Evolutionary conservation across 1,284 basidiomycete genomes (phyloP), one percentile per base, ranked within the genome.

Genomic region (Stygiomarasmius scandens): DNA sequence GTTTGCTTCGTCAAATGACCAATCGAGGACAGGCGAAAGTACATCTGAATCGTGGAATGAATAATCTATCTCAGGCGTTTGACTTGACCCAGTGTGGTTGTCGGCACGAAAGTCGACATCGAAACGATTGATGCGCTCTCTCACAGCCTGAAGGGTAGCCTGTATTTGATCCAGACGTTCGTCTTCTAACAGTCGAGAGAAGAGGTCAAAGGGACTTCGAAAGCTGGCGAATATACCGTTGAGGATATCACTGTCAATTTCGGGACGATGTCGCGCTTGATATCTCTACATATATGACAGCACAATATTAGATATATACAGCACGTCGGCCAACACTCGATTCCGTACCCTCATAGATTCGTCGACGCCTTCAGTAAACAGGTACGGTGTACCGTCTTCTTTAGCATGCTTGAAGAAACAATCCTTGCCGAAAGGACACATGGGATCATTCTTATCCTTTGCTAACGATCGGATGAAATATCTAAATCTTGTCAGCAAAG

Each of bases 321-420:
- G 16, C 29, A 32, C 6, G 24, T 24, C 20, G 2, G 68, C 74
- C 16, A 23, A 27, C n/a, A 8, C 3, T 29, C 19, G 32, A 32
- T 24, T 5, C 11, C 27, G 19, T 58, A 78, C 77, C 56, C 68
- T 74, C 79, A 87, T 83, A 57, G 77, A 81, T 27, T 74, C 70
- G 23, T 82, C 80, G 20, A 79, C 79, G 3, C 87, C 86, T 34
- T 81, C 70, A 23, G 67, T 63, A 63, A 89, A 88, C 1, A 80
- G 63, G 62, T 84, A 76, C 0, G 76, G 73, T 3, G 86, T 82
- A 8, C 90, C 89, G 63, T 92, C 89, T 1, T 71, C 69, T 29
- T 87, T 85, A 52, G 74, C 65, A 65, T 92, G 89, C 63, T 83
- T 78, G 66, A 90, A 92, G 67, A 91, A 90, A 66, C 89, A 92